Evolutionary conservation across 2,329 filamentous ascomycete species (phyloP).

Genomic region (Phaeophleospora eucalypticola): DNA sequence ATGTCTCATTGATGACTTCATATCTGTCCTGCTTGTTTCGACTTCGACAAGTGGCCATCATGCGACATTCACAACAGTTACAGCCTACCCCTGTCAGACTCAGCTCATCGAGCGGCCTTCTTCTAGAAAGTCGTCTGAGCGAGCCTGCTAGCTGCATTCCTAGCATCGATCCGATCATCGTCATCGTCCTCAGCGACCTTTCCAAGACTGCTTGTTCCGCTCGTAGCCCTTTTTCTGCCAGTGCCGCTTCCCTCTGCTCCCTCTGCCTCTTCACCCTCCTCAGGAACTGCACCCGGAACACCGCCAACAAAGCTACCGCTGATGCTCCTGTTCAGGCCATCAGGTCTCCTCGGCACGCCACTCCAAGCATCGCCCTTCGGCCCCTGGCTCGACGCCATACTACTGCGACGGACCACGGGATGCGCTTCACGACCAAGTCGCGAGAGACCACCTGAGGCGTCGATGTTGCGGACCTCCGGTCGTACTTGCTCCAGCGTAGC

Average conservation of each 20-base stretch:
- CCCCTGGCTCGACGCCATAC: conserved; percentile 81
- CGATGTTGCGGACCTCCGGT: conserved; percentile 88
- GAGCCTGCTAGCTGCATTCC: conserved; percentile 89
- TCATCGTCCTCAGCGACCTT: conserved; percentile 68
- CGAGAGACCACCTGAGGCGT: conserved; percentile 82
- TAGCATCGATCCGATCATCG: conserved; percentile 89
- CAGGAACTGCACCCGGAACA: conserved; percentile 50
- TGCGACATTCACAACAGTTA: background rate
- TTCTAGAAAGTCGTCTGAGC: conserved; percentile 84
- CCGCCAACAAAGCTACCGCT: conserved; percentile 62
- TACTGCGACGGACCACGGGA: conserved; percentile 71
- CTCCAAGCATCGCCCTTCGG: conserved; percentile 99
- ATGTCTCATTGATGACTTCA: background rate
- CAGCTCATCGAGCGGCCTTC: background rate
- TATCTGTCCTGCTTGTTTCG: background rate
- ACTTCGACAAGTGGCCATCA: background rate
- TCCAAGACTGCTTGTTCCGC: conserved; percentile 51
- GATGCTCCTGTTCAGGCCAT: conserved; percentile 72
- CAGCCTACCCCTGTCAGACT: background rate
- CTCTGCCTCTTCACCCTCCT: conserved; percentile 46
- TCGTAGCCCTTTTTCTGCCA: conserved; percentile 47
- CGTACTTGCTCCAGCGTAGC: conserved; percentile 90
- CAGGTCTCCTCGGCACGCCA: conserved; percentile 78
- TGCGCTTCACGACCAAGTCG: conserved; percentile 85
- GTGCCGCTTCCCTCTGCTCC: conserved; percentile 45